phyloP scores from a whole-genome alignment of 345 rosid genomes.

The Sonneratia alba region DNA sequence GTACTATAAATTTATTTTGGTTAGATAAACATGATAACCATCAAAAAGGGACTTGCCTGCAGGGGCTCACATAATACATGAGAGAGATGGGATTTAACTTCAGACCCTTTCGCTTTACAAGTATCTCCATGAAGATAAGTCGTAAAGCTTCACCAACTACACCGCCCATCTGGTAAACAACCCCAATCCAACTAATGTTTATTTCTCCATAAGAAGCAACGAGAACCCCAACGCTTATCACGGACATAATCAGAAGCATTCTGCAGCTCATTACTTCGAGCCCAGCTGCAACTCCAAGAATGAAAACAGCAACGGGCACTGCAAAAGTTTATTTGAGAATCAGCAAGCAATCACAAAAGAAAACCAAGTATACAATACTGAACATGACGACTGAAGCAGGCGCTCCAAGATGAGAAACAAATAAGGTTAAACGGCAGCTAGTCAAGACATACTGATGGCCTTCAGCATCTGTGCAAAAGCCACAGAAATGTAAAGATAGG shows the following conservation, averaged over 20 bases:
- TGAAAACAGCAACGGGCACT: constrained; percentile 98
- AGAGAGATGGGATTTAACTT: constrained; percentile 82
- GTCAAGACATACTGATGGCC: constrained; percentile 66
- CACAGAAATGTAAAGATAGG: constrained; percentile 91
- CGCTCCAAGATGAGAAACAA: not conserved
- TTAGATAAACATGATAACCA: not conserved
- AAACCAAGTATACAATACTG: not conserved
- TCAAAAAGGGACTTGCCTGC: constrained; percentile 51
- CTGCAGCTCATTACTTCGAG: constrained; percentile 92
- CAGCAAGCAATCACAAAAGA: not conserved
- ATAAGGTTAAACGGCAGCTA: not conserved
- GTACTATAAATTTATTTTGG: not conserved
- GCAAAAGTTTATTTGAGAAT: constrained; percentile 33
- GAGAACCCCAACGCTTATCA: constrained; percentile 90
- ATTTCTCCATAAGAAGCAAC: constrained; percentile 95
- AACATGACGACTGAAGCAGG: not conserved
- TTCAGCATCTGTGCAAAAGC: constrained; percentile 97
- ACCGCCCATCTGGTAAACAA: constrained; percentile 98
- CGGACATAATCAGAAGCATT: constrained; percentile 89
- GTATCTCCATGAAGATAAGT: constrained; percentile 89
- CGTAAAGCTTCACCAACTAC: constrained; percentile 89
- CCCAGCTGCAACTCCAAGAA: constrained; percentile 91
- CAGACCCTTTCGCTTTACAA: constrained; percentile 91
- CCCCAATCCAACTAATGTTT: constrained; percentile 89
- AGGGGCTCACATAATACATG: constrained; percentile 95